phyloP scores from a whole-genome alignment of 768 basidiomycete species.

The Floccularia luteovirens region DNA sequence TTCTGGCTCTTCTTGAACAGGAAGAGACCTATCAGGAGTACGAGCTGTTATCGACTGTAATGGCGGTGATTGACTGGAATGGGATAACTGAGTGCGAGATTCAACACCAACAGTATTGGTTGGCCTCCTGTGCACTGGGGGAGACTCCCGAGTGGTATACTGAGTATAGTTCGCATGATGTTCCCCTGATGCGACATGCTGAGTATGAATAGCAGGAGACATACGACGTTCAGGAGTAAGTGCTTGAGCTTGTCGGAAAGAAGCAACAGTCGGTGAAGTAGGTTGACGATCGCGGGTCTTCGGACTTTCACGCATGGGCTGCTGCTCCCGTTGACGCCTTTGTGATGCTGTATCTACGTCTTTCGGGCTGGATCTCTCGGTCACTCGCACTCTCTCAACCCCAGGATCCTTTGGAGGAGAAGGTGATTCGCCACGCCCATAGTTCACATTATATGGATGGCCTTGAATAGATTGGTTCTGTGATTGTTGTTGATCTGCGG shows the following conservation, averaged over 20 bases:
- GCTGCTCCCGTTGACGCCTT: slow-evolving; percentile 28
- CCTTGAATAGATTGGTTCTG: slow-evolving; percentile 34
- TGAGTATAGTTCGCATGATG: slow-evolving; percentile 34
- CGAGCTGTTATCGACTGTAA: slow-evolving; percentile 44
- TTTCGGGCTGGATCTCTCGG: slow-evolving; percentile 50
- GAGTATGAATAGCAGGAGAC: slow-evolving; percentile 42
- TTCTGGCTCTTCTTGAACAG: slow-evolving; percentile 71
- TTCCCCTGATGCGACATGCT: slow-evolving; percentile 40
- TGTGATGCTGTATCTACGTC: slow-evolving; percentile 34
- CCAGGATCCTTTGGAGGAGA: slow-evolving; percentile 44
- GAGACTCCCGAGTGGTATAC: slow-evolving; percentile 39
- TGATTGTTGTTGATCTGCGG: slow-evolving; percentile 49
- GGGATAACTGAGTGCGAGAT: slow-evolving; percentile 20
- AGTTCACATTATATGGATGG: slow-evolving; percentile 19
- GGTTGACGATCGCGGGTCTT: slow-evolving; percentile 37
- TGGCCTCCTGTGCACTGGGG: slow-evolving; percentile 21
- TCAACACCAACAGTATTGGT: slow-evolving; percentile 16
- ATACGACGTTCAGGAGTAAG: slow-evolving; percentile 47
- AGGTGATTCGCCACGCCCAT: slow-evolving; percentile 23
- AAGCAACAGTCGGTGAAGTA: slow-evolving; percentile 24
- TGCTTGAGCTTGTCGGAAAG: slow-evolving; percentile 28
- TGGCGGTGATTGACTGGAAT: slow-evolving; percentile 48
- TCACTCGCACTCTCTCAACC: slow-evolving; percentile 45
- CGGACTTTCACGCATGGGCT: slow-evolving; percentile 39
- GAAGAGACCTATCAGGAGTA: slow-evolving; percentile 66